Percentiles rank a stretch among this genome's conserved stretches.
Conservation (phyloP, 768 basidiomycete genomes). For the Imleria badia region DNA sequence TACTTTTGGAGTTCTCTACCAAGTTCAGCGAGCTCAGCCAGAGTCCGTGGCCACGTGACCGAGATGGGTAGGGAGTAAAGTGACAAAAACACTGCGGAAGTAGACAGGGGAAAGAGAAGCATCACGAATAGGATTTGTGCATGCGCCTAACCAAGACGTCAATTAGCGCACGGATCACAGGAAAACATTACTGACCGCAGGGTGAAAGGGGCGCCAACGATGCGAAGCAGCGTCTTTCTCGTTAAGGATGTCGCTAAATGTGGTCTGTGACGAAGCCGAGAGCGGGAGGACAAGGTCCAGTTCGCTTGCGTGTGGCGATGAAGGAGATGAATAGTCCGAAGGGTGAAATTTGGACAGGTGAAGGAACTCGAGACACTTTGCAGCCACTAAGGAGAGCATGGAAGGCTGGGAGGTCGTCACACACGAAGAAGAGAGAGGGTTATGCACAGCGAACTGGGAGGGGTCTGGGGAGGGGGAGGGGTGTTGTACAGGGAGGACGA, state of each 20-base stretch:
- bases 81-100: constrained; percentile 45
- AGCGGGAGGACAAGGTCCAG: constrained; percentile 55
- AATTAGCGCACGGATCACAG: constrained; percentile 5
- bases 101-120: constrained; percentile 69
- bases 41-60: constrained; percentile 71
- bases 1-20: constrained; percentile 77
- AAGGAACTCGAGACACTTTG: constrained; percentile 53
- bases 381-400: constrained; percentile 52
- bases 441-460: background rate
- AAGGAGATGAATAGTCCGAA: constrained; percentile 44
- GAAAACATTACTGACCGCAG: constrained; percentile 33
- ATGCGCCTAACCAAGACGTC: constrained; percentile 40
- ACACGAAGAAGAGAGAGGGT: constrained; percentile 7
- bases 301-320: constrained; percentile 41
- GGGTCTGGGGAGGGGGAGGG: constrained; percentile 8
- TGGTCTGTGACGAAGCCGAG: constrained; percentile 48
- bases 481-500: constrained; percentile 36
- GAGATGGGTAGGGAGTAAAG: constrained; percentile 66
- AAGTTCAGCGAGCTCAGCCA: constrained; percentile 72
- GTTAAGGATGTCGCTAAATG: constrained; percentile 44
- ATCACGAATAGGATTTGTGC: constrained; percentile 69
- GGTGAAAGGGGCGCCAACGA: constrained; percentile 31
- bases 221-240: constrained; percentile 37
- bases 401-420: constrained; percentile 31
- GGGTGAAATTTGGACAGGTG: constrained; percentile 43